Conservation (phyloP, 495 filamentous ascomycete species). For the Glarea lozoyensis region DNA sequence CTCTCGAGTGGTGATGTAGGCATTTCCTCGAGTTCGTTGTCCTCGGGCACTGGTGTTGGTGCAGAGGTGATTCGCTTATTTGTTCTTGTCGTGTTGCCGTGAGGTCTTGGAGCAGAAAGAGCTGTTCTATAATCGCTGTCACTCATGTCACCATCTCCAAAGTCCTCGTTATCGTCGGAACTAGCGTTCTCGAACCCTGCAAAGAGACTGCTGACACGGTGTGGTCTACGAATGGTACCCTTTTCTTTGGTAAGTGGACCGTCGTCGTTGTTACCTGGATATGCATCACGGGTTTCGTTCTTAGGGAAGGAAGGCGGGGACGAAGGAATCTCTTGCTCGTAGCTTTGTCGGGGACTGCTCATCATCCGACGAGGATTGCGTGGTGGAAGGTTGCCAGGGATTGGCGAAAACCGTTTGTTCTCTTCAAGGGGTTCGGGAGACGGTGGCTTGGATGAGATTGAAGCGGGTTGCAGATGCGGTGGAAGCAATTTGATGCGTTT, state of each 20-base stretch:
- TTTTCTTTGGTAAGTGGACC: conserved; percentile 57
- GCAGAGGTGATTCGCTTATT: conserved; percentile 27
- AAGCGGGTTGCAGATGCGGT: conserved; percentile 67
- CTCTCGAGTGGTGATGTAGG: conserved; percentile 9
- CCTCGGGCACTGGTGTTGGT: conserved; percentile 19
- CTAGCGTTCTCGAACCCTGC: conserved; percentile 65
- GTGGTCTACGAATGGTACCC: conserved; percentile 56
- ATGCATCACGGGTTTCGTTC: conserved; percentile 49
- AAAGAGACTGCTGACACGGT: conserved; percentile 74
- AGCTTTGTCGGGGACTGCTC: conserved; percentile 27
- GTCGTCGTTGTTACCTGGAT: conserved; percentile 78
- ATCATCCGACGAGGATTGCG: conserved; percentile 42
- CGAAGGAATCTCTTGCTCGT: conserved; percentile 34
- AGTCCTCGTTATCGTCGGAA: conserved; percentile 49
- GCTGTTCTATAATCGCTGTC: conserved; percentile 57
- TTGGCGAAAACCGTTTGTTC: conserved; percentile 34
- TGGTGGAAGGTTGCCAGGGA: conserved; percentile 40
- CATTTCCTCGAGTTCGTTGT: conserved; percentile 13
- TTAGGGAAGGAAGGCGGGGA: conserved; percentile 31
- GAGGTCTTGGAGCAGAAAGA: conserved; percentile 50
- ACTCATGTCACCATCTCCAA: conserved; percentile 51
- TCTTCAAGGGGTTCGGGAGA: conserved; percentile 35
- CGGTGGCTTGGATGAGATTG: conserved; percentile 48
- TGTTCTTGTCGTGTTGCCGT: conserved; percentile 21
- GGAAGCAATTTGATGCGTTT: conserved; percentile 64